Conservation (phyloP, 129 eudicot species). For the Flaveria sonorensis region DNA sequence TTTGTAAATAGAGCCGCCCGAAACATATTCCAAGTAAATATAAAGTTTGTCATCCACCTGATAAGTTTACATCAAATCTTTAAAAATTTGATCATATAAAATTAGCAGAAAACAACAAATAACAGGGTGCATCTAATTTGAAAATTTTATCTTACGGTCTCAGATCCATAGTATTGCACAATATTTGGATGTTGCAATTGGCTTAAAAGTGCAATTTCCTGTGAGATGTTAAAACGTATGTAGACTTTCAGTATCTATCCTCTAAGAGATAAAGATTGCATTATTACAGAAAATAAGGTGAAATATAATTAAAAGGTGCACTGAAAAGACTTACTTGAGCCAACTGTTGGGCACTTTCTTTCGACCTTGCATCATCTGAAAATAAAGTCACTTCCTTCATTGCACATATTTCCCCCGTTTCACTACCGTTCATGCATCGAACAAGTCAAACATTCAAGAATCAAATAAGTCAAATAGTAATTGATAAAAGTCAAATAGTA, state of each 20-base stretch:
- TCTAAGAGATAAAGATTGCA: not conserved
- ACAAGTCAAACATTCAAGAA: not conserved
- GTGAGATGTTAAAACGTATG: slow-evolving; percentile 20
- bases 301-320: slow-evolving; percentile 5
- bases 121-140: slow-evolving; percentile 6
- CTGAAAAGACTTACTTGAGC: slow-evolving; percentile 51
- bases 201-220: slow-evolving; percentile 64
- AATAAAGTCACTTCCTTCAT: slow-evolving; percentile 66
- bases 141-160: slow-evolving; percentile 39
- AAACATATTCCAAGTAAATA: slow-evolving; percentile 72
- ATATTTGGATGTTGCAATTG: slow-evolving; percentile 61
- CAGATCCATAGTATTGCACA: slow-evolving; percentile 62
- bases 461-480: slow-evolving; percentile 6
- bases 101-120: slow-evolving; percentile 1
- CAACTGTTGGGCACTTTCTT: slow-evolving; percentile 55
- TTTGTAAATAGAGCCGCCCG: slow-evolving; percentile 76
- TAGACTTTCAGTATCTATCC: not conserved
- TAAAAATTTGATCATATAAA: not conserved
- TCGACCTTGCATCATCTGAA: slow-evolving; percentile 59
- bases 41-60: slow-evolving; percentile 66
- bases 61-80: slow-evolving; percentile 19
- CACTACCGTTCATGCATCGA: slow-evolving; percentile 38
- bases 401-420: slow-evolving; percentile 70
- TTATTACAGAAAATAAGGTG: not conserved
- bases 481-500: not conserved